Conservation (phyloP, 2,329 filamentous ascomycete genomes). For the Myriosclerotinia scirpicola region DNA sequence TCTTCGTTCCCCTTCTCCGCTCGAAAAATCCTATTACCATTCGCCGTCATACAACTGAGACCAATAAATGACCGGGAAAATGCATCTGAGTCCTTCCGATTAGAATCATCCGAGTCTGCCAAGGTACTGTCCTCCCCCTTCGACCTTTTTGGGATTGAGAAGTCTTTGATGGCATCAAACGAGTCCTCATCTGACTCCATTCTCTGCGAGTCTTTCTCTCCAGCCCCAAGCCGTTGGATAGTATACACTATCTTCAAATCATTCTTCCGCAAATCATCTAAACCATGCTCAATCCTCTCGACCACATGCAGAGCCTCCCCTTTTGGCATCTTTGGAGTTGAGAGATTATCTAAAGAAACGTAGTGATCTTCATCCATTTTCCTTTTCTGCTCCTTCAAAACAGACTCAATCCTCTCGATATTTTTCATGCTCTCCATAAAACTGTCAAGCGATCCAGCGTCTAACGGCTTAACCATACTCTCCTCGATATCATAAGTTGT, state of each 20-base stretch:
- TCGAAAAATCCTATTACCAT: neutral
- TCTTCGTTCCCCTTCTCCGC: neutral
- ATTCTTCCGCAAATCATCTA: neutral
- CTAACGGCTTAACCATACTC: neutral
- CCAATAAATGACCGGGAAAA: neutral
- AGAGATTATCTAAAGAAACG: neutral
- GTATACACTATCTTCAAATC: neutral
- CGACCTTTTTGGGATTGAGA: neutral
- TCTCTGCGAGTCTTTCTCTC: neutral
- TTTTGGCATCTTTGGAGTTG: neutral
- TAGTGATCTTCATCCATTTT: neutral
- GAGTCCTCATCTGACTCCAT: neutral
- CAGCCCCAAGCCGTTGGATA: neutral
- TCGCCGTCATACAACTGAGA: neutral
- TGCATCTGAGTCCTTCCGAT: neutral
- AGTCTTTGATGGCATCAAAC: neutral
- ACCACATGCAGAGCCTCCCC: neutral
- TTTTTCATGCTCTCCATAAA: neutral
- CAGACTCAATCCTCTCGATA: neutral
- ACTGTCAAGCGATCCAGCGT: neutral
- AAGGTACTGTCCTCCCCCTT: neutral
- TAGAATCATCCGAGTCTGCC: neutral
- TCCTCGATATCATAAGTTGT: slow-evolving; percentile 3
- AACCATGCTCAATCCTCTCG: neutral
- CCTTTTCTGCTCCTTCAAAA: neutral